Evolutionary conservation across 805 yeast genomes (phyloP).

Genomic region (Kregervanrija pseudodelftensis): DNA sequence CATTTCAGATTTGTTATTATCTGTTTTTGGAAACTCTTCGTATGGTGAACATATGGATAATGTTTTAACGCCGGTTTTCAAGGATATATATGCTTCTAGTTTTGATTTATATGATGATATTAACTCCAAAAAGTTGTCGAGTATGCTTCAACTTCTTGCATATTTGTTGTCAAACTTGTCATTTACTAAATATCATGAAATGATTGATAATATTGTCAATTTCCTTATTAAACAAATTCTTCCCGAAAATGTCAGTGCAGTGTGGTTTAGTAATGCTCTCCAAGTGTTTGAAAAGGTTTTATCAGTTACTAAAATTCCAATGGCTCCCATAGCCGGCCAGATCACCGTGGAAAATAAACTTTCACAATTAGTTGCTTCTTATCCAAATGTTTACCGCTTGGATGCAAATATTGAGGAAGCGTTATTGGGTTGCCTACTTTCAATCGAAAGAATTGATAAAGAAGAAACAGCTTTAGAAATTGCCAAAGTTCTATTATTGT

Average conservation of each 20-base stretch:
- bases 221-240: slow-evolving; percentile 32
- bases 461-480: slow-evolving; percentile 44
- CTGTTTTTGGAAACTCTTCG: slow-evolving; percentile 27
- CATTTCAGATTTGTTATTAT: slow-evolving; percentile 33
- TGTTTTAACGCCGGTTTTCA: slow-evolving; percentile 31
- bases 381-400: slow-evolving; percentile 17
- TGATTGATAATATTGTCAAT: slow-evolving; percentile 30
- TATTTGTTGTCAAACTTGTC: slow-evolving; percentile 33
- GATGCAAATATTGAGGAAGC: slow-evolving; percentile 18
- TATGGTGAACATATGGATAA: slow-evolving; percentile 28
- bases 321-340: slow-evolving; percentile 37
- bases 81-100: slow-evolving; percentile 29
- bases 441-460: slow-evolving; percentile 32
- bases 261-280: slow-evolving; percentile 57
- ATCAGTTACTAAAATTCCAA: slow-evolving; percentile 45
- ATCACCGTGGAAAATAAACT: slow-evolving; percentile 11
- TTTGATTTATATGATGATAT: slow-evolving; percentile 17
- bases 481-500: slow-evolving; percentile 48
- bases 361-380: slow-evolving; percentile 5
- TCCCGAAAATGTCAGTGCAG: slow-evolving; percentile 32
- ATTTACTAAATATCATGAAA: slow-evolving; percentile 29
- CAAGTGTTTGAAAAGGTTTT: slow-evolving; percentile 49
- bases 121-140: slow-evolving; percentile 26
- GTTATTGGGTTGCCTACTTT: slow-evolving; percentile 39
- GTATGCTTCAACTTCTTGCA: slow-evolving; percentile 37